Evolutionary conservation across 768 basidiomycete genomes (phyloP), one percentile per base, ranked within the genome.

Genomic region (Rhodocollybia butyracea): DNA sequence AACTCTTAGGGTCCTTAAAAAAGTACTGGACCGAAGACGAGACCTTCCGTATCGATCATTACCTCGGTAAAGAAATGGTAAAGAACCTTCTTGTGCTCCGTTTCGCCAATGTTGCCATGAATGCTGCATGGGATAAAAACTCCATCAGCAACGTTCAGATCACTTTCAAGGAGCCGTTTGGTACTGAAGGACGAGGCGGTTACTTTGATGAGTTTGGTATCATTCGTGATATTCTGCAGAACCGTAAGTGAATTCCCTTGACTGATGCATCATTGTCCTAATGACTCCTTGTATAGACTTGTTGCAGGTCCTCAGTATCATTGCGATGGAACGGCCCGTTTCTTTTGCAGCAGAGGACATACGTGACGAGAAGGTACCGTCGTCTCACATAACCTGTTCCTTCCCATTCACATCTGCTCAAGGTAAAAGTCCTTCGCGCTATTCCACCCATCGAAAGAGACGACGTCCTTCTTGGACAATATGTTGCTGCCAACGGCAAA

Each of bases 151-250:
- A 94, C 66, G 94, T 99, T 31, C 97, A 99, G 72, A 97, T 98
- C 73, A 97, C 94, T 15, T 98, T 98, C 84, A 98, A 98, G 77
- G 97, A 98, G 72, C 94, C 95, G 2, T 98, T 98, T 68, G 96
- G 96, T 19, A 99, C 96, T 46, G 97, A 99, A 69, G 96, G 96
- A n/a, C 91, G 96, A 61, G 96, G 96, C n/a, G 96, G 97, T 17
- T 99, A 99, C 81, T 99, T 99, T 76, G 96, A 99, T 70, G 95
- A 98, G 73, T 99, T 98, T 73, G 97, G 97, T 54, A 98, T 99
- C 70, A 95, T 99, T 71, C 89, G 96, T 67, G 96, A 99, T 71
- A 80, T 99, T 57, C 77, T 95, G 68, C 96, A 99, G 77, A 99
- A 99, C 74, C 96, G 96, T 97, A 71, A 73, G 95, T 82, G 30